These are phyloP conservation scores for Podospora pseudocomata DNA, from an alignment of 495 filamentous ascomycete genomes.

Conservation along the genomic window DNA sequence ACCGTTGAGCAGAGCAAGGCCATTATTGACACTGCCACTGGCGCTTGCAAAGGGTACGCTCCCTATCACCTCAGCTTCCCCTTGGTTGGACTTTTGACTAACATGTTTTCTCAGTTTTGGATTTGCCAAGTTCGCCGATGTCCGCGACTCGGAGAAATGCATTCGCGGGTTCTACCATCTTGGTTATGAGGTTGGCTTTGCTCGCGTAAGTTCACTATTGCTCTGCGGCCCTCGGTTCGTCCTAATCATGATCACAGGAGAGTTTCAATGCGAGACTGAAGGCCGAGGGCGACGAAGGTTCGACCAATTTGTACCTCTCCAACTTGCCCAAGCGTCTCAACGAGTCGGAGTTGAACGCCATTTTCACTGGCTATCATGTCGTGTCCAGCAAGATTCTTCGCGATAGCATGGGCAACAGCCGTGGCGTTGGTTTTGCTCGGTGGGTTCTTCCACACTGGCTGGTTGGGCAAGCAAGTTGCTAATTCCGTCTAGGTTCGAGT, in stretches of 20 bases:
- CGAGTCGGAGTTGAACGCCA: slow-evolving; percentile 72
- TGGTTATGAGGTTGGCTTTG: slow-evolving; percentile 96
- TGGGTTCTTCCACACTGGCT: slow-evolving; percentile 41
- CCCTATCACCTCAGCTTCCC: not conserved
- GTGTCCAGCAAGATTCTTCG: slow-evolving; percentile 90
- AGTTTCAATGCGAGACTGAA: slow-evolving; percentile 96
- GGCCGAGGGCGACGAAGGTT: slow-evolving; percentile 76
- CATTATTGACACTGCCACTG: slow-evolving; percentile 88
- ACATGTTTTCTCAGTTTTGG: slow-evolving; percentile 64
- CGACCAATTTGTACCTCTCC: slow-evolving; percentile 95
- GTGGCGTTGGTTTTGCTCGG: slow-evolving; percentile 97
- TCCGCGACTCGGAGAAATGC: slow-evolving; percentile 86
- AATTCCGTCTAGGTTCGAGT: slow-evolving; percentile 65
- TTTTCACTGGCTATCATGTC: slow-evolving; percentile 79
- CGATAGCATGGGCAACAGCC: slow-evolving; percentile 82
- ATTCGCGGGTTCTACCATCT: slow-evolving; percentile 93
- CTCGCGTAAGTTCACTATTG: slow-evolving; percentile 55
- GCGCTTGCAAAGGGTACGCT: slow-evolving; percentile 88
- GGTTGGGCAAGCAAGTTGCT: slow-evolving; percentile 15
- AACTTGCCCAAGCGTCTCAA: slow-evolving; percentile 88
- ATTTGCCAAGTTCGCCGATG: slow-evolving; percentile 88
- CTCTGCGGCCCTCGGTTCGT: not conserved
- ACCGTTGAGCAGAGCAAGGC: slow-evolving; percentile 91
- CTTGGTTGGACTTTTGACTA: slow-evolving; percentile 14
- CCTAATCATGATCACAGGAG: slow-evolving; percentile 53